These are phyloP conservation scores for Thielaviopsis euricoi DNA, from an alignment of 2,329 filamentous ascomycete genomes.

Conservation along the genomic window DNA sequence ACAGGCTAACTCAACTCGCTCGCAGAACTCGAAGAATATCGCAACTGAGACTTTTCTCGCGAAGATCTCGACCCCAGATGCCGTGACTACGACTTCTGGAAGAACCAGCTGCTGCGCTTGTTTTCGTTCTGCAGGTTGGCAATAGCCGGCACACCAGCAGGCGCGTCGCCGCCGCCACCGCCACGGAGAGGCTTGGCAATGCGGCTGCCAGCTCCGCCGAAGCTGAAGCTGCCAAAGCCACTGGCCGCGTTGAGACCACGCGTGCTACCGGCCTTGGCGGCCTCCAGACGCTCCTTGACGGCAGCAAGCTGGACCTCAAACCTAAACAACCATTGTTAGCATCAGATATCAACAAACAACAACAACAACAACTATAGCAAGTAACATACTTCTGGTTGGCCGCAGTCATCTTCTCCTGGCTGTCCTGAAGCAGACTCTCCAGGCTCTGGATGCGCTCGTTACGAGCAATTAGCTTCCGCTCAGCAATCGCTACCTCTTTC, in stretches of 20 bases:
- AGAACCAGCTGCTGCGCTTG: constrained; percentile 63
- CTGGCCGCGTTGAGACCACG: constrained; percentile 57
- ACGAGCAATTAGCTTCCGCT: constrained; percentile 87
- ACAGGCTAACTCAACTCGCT: background rate
- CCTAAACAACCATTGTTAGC: constrained; percentile 29
- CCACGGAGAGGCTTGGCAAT: constrained; percentile 55
- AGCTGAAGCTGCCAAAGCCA: constrained; percentile 52
- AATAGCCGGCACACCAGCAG: constrained; percentile 38
- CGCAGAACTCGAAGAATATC: background rate
- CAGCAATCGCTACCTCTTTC: constrained; percentile 97
- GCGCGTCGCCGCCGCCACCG: constrained; percentile 36
- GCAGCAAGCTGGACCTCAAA: constrained; percentile 95
- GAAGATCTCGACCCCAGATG: constrained; percentile 8
- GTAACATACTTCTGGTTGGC: constrained; percentile 82
- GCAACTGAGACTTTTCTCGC: constrained; percentile 4
- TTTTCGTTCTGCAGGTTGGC: constrained; percentile 44
- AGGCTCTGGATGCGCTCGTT: constrained; percentile 95
- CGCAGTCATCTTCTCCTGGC: constrained; percentile 93
- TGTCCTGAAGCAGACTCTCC: constrained; percentile 83
- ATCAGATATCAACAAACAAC: constrained; percentile 17
- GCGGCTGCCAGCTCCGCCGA: constrained; percentile 43
- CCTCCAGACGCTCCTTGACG: constrained; percentile 94
- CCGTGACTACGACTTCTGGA: constrained; percentile 38
- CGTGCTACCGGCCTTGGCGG: constrained; percentile 81
- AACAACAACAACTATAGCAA: constrained; percentile 8